phyloP scores from a whole-genome alignment of 1,284 basidiomycete genomes.

The Ceratorhiza oryzae-sativae region DNA sequence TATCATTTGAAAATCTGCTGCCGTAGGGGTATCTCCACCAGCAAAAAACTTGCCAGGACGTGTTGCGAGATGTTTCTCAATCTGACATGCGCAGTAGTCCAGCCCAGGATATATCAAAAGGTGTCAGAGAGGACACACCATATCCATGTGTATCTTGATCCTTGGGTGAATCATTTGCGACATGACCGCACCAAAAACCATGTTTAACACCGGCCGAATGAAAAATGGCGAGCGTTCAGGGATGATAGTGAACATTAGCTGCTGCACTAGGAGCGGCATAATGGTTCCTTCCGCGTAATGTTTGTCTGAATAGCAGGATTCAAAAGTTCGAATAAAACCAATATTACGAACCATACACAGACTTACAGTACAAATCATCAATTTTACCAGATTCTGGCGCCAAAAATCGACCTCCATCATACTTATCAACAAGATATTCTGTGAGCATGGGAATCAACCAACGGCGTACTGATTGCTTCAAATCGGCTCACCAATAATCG shows the following conservation, averaged over 20 bases:
- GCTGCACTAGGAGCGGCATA: conserved; percentile 39
- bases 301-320: conserved; percentile 24
- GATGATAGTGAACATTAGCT: conserved; percentile 37
- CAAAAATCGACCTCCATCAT: conserved; percentile 39
- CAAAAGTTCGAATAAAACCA: background rate
- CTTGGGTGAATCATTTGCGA: conserved; percentile 32
- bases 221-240: conserved; percentile 40
- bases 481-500: conserved; percentile 55
- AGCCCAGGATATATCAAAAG: background rate
- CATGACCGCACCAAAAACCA: conserved; percentile 36
- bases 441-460: background rate
- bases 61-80: conserved; percentile 53
- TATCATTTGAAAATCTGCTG: conserved; percentile 55
- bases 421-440: conserved; percentile 43
- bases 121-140: conserved; percentile 28
- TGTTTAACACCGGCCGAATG: conserved; percentile 37
- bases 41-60: conserved; percentile 51
- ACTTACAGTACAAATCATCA: conserved; percentile 43
- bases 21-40: conserved; percentile 53
- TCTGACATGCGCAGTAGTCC: conserved; percentile 43
- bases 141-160: conserved; percentile 15
- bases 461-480: background rate
- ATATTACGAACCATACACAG: background rate
- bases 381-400: conserved; percentile 38
- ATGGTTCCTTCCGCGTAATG: conserved; percentile 44